These are phyloP conservation scores for Globisporangium sylvaticum DNA, from an alignment of 352 stramenopile species.

Conservation along the genomic window DNA sequence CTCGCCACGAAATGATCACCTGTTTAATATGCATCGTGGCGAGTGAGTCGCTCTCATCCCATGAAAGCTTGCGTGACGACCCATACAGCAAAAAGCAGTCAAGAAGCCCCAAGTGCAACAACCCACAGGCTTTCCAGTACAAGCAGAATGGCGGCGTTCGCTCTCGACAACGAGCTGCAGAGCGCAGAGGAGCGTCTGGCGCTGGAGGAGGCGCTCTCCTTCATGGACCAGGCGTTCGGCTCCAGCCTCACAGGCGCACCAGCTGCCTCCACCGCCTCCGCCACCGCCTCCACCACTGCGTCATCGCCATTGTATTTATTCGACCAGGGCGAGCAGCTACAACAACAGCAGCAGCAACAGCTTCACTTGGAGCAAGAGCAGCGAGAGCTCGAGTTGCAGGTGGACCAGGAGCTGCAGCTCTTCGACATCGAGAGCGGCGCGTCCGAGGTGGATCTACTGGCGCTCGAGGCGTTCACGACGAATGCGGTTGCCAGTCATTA, in stretches of 20 bases:
- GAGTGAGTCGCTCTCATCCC: too few species aligned
- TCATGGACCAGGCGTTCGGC: slow-evolving; percentile 4
- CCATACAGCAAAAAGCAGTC: not conserved
- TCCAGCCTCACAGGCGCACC: slow-evolving; percentile 3
- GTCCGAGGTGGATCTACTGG: not conserved
- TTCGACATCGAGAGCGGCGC: not conserved
- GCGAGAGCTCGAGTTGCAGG: not conserved
- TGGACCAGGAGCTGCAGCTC: not conserved
- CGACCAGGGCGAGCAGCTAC: not conserved
- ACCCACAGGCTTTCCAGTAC: too few species aligned
- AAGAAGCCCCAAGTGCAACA: not conserved
- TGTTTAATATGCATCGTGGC: too few species aligned
- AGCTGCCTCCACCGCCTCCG: not conserved
- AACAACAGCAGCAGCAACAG: not conserved
- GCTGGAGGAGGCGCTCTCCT: slow-evolving; percentile 7
- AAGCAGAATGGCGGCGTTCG: slow-evolving; percentile 1
- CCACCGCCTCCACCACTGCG: not conserved
- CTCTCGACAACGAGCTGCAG: not conserved
- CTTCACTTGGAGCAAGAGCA: not conserved
- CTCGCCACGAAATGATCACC: too few species aligned
- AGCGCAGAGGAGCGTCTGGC: slow-evolving; percentile 8
- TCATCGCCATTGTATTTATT: not conserved
- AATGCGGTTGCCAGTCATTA: not conserved
- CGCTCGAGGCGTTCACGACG: not conserved
- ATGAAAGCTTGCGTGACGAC: not conserved